Evolutionary conservation across 2,329 filamentous ascomycete species (phyloP), one percentile per base, ranked within the genome.

Genomic region (Emmonsia crescens): DNA sequence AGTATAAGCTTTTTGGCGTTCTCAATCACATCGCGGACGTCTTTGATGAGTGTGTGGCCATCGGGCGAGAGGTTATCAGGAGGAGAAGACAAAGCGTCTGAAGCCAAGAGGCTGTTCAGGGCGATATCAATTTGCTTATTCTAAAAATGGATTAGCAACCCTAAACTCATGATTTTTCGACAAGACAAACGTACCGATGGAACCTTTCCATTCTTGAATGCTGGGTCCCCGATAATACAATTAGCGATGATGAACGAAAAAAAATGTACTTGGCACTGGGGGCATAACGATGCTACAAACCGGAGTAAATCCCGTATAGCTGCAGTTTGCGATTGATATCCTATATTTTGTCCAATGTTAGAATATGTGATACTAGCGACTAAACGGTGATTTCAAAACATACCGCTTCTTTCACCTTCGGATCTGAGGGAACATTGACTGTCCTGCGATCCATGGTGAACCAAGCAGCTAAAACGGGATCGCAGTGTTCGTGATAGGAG

Each of bases 111-210:
- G 73, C 89, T 94, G 82, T 95, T 97, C 73, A 99, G 78, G 33
- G 94, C 92, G 57, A 96, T 82, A 78, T 97, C 94, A 74, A 96
- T 95, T 79, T 96, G 92, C 70, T 93, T 89, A 77, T 96, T 96
- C 88, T 91, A 70, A 19, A 48, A 29, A 24, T 36, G n/a, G 24
- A 6, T 46, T 51, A 57, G 10, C 1, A 8, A 21, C 5, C 5
- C 4, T 44, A 14, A 46, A 31, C 16, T 9, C 40, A 33, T 33
- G 21, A 29, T 29, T 6, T 38, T n/a, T 14, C 8, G 31, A 24
- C 29, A 49, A 14, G 33, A 24, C 54, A 38, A 46, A 79, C 86
- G 73, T 83, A 92, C 85, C 70, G 92, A 96, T 65, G 93, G 93
- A 54, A 92, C 86, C 76, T 96, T 97, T 79, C 92, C 92, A 68